Conservation (phyloP, 345 rosid genomes). For the Erysimum cheiranthoides region DNA sequence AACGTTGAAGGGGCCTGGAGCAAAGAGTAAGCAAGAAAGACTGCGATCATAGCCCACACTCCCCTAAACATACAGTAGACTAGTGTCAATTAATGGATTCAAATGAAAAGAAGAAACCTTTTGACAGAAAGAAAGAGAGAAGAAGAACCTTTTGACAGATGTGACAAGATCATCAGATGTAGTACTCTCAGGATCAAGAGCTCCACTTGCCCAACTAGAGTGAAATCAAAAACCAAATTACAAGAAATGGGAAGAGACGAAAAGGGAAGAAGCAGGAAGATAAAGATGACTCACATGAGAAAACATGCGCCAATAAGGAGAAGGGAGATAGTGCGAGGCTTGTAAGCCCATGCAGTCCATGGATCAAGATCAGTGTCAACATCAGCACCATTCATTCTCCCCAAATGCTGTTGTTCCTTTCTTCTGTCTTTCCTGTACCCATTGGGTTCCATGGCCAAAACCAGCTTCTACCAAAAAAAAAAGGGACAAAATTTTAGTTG, state of each 20-base stretch:
- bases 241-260: neutral
- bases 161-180: slow-evolving; percentile 74
- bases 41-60: slow-evolving; percentile 97
- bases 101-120: neutral
- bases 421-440: slow-evolving; percentile 61
- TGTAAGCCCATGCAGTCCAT: slow-evolving; percentile 99
- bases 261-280: neutral
- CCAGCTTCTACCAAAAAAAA: slow-evolving; percentile 14
- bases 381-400: slow-evolving; percentile 60
- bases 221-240: slow-evolving; percentile 21
- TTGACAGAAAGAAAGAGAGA: slow-evolving; percentile 10
- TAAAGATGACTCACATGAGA: slow-evolving; percentile 68
- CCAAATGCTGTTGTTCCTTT: slow-evolving; percentile 54
- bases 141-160: slow-evolving; percentile 84
- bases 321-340: slow-evolving; percentile 90
- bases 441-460: slow-evolving; percentile 61
- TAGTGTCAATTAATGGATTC: slow-evolving; percentile 33
- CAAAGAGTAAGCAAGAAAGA: slow-evolving; percentile 95
- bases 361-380: slow-evolving; percentile 80
- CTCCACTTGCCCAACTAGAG: slow-evolving; percentile 95
- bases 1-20: slow-evolving; percentile 98
- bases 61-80: slow-evolving; percentile 61
- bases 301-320: slow-evolving; percentile 93
- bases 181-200: slow-evolving; percentile 78
- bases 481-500: neutral